A percentile compares a stretch with the other conserved stretches of the same genome.
These are phyloP conservation scores for Linderniella brevidens DNA, from an alignment of 257 asterid species.

Conservation along the genomic window DNA sequence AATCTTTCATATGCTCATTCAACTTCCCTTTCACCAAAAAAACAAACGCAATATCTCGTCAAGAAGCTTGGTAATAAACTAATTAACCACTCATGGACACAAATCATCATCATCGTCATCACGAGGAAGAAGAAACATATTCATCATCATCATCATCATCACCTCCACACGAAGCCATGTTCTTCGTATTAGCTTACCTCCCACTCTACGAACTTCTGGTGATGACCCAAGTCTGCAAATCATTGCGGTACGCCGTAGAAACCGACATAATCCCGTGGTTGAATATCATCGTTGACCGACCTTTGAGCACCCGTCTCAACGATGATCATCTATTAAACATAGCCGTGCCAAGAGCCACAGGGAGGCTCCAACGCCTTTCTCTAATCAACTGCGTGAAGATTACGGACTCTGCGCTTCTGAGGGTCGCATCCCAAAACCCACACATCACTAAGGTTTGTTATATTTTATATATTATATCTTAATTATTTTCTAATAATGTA, in stretches of 20 bases:
- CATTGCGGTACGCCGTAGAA: conserved; percentile 42
- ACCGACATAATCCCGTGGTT: conserved; percentile 60
- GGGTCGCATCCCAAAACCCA: conserved; percentile 32
- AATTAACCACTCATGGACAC: too few species aligned
- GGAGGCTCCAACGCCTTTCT: conserved; percentile 33
- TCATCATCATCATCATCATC: conserved; percentile 1
- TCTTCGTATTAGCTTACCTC: conserved; percentile 45
- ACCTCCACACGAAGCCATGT: conserved; percentile 47
- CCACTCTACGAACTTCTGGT: conserved; percentile 45
- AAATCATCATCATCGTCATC: too few species aligned
- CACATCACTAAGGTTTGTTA: conserved; percentile 33
- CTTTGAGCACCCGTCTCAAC: conserved; percentile 28
- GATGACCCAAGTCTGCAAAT: conserved; percentile 41
- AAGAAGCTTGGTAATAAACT: too few species aligned
- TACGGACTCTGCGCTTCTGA: conserved; percentile 43
- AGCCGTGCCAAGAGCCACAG: conserved; percentile 33
- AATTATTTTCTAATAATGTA: background rate
- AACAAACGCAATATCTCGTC: too few species aligned
- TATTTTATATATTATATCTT: background rate
- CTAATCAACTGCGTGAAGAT: conserved; percentile 37
- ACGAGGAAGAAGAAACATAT: too few species aligned
- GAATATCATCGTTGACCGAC: conserved; percentile 29
- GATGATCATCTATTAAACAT: conserved; percentile 26
- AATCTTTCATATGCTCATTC: too few species aligned
- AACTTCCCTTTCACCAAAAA: too few species aligned